Base-by-base conservation (phyloP, 768 basidiomycete species). In the Mycena latifolia region DNA sequence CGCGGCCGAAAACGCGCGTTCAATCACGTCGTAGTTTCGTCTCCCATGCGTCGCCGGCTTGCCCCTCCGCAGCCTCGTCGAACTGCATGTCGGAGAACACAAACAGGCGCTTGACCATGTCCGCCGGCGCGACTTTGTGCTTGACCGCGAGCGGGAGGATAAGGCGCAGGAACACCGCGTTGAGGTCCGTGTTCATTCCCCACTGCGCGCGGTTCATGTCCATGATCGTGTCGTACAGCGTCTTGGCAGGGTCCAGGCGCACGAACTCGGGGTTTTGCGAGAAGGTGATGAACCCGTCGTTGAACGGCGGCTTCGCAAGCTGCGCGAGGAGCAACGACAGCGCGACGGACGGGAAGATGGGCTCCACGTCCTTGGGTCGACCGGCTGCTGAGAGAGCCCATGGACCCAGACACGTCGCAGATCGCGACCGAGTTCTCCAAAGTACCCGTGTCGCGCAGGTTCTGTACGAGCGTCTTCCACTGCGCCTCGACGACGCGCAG, bases 71-170 rank as follows among this genome's bases (percentile, higher is more conserved):
- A 37, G 9, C 7, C 39, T 59, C 55, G 71, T 92, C 89, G 67
- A 93, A 93, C 76, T 92, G 91, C 92, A 93, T 92, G 72, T 93
- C 91, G 3, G 87, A 86, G 74, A 94, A 93, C 46, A 93, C 37
- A 14, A 37, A 37, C 37, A 37, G 3, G 37, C 37, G 37, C 37
- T 37, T 37, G 37, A 37, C 15, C 37, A 37, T 37, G 37, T 37
- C 37, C 37, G 7, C 82, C 61, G 81, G 84, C 55, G 80, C 79
- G n/a, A 94, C 77, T 0, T 86, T 79, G 69, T 90, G 77, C 73
- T 80, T 70, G 62, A 86, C 70, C 9, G 91, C 91, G 10, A 88
- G 83, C 0, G 88, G 87, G 20, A 92, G 84, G 15, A 93, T 78
- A 35, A 92, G 82, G 18, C 86, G 76, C 47, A 85, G 72, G 75